Conservation (phyloP, 192 early-diverging fungal genomes). For the Rhizophagus clarus region DNA sequence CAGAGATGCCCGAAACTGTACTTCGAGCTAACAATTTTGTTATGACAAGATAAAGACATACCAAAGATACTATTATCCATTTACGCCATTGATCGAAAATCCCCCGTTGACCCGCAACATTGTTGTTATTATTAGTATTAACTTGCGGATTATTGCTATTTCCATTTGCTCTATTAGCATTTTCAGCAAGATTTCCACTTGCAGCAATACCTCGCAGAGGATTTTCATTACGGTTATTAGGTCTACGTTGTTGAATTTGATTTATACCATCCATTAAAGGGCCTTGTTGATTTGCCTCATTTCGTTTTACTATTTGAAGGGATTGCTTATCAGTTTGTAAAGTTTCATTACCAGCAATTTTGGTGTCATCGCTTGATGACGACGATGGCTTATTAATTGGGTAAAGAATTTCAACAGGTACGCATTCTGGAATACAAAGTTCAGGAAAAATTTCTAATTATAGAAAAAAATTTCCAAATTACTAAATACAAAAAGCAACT, state of each 20-base stretch:
- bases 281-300: slow-evolving; percentile 6
- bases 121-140: slow-evolving; percentile 34
- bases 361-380: slow-evolving; percentile 21
- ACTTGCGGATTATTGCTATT: slow-evolving; percentile 13
- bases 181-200: not conserved
- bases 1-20: not conserved
- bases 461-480: not conserved
- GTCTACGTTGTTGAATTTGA: not conserved
- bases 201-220: slow-evolving; percentile 11
- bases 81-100: slow-evolving; percentile 54
- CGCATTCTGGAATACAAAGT: slow-evolving; percentile 62
- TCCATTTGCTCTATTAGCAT: slow-evolving; percentile 20
- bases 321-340: not conserved
- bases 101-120: slow-evolving; percentile 34
- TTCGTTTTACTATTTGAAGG: not conserved
- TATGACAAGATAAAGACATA: slow-evolving; percentile 59
- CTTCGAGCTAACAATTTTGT: slow-evolving; percentile 48
- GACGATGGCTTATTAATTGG: slow-evolving; percentile 39
- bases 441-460: slow-evolving; percentile 80
- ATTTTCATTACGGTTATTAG: slow-evolving; percentile 12
- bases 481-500: not conserved
- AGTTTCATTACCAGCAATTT: not conserved
- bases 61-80: slow-evolving; percentile 58
- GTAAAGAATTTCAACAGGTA: slow-evolving; percentile 46
- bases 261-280: not conserved